These are phyloP conservation scores for Fusarium nelsonii DNA, from an alignment of 2,329 filamentous ascomycete species.

Conservation along the genomic window DNA sequence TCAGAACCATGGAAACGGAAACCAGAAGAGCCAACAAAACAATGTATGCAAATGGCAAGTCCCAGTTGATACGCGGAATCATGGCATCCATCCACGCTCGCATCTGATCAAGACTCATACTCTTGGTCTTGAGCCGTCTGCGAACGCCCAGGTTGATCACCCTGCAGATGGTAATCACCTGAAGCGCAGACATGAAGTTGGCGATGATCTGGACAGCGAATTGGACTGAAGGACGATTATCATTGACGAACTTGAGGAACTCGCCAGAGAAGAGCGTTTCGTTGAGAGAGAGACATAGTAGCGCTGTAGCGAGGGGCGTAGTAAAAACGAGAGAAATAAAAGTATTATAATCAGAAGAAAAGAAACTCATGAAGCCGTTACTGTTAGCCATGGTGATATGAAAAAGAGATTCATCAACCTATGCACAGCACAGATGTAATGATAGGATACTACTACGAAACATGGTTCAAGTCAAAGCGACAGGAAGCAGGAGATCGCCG, in stretches of 20 bases:
- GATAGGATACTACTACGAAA: background rate
- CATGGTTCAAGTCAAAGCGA: background rate
- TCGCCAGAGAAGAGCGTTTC: conserved; percentile 12
- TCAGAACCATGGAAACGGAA: conserved; percentile 23
- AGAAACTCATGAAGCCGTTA: conserved; percentile 15
- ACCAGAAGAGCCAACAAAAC: conserved; percentile 6
- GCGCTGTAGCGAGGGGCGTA: conserved; percentile 7
- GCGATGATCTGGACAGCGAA: conserved; percentile 17
- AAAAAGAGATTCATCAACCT: background rate
- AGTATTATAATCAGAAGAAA: conserved; percentile 20
- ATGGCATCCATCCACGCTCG: conserved; percentile 26
- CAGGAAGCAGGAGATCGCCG: conserved; percentile 1
- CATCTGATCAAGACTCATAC: conserved; percentile 25
- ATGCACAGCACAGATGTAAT: conserved; percentile 2
- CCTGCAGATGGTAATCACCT: conserved; percentile 7
- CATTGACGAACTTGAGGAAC: conserved; percentile 3
- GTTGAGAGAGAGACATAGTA: conserved; percentile 17
- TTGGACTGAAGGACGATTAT: conserved; percentile 6
- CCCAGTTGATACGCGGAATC: conserved; percentile 26
- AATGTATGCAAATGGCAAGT: conserved; percentile 11
- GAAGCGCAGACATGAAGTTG: conserved; percentile 10
- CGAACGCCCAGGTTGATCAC: conserved; percentile 23
- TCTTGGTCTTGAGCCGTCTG: conserved; percentile 15
- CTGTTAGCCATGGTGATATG: conserved; percentile 1
- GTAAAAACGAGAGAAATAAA: conserved; percentile 23